Percentiles rank a stretch among this genome's conserved stretches.
phyloP scores from a whole-genome alignment of 2,329 filamentous ascomycete species.

The Fusarium continuum region DNA sequence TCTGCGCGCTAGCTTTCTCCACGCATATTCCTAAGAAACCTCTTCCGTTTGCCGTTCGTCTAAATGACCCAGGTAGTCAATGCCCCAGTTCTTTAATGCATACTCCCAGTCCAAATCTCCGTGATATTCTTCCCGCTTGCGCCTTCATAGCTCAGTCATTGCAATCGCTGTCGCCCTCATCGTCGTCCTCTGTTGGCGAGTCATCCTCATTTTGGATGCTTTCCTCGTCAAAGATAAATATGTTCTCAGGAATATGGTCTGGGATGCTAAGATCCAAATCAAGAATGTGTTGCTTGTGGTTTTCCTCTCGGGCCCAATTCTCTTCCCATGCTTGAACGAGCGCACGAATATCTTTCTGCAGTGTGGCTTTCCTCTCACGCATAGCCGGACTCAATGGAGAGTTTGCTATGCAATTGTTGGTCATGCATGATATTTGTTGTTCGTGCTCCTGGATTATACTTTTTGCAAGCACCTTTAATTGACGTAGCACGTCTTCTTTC shows the following conservation, averaged over 20 bases:
- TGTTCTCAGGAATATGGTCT: background rate
- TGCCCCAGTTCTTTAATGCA: background rate
- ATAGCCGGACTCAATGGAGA: background rate
- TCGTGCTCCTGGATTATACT: background rate
- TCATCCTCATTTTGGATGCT: background rate
- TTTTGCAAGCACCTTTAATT: background rate
- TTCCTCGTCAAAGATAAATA: background rate
- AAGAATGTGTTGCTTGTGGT: background rate
- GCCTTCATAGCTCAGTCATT: background rate
- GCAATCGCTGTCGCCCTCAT: background rate
- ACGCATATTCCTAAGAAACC: background rate
- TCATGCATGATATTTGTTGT: background rate
- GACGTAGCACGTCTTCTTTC: background rate
- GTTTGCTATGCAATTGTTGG: slow-evolving; percentile 11
- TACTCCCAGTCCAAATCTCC: background rate
- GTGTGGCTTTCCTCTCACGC: background rate
- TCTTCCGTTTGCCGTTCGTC: background rate
- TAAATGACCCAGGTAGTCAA: background rate
- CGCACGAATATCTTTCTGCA: background rate
- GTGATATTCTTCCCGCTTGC: background rate
- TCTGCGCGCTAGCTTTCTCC: background rate
- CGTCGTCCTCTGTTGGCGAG: background rate
- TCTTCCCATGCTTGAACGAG: background rate
- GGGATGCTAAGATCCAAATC: background rate
- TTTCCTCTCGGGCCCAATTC: background rate